These are phyloP conservation scores for Claviceps sp. DNA, from an alignment of 2,329 filamentous ascomycete genomes.

Conservation along the genomic window DNA sequence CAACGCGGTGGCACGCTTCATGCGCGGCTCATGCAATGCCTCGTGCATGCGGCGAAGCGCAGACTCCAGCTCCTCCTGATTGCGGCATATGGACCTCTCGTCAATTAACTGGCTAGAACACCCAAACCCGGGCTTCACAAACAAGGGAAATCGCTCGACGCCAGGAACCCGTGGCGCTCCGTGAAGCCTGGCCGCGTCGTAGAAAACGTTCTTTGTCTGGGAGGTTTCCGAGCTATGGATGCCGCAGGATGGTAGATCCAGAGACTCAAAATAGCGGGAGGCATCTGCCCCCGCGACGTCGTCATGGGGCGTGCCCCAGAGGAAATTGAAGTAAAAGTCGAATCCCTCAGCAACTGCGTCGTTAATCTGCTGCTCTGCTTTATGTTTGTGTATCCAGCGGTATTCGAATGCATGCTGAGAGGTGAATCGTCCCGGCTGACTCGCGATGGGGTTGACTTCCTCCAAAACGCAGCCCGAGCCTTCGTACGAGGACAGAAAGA, in stretches of 20 bases:
- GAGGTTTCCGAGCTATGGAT: not conserved
- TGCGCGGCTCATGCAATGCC: not conserved
- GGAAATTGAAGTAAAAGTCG: conserved; percentile 2
- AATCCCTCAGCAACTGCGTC: not conserved
- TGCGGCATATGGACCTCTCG: not conserved
- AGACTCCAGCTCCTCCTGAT: not conserved
- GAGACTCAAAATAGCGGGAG: not conserved
- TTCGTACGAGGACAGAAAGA: not conserved
- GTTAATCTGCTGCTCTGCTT: not conserved
- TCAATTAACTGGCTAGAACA: conserved; percentile 1
- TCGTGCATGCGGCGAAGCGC: not conserved
- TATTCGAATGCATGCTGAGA: not conserved
- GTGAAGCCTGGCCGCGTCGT: not conserved
- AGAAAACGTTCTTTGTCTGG: not conserved
- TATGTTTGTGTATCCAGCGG: not conserved
- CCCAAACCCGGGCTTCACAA: not conserved
- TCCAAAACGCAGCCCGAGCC: not conserved
- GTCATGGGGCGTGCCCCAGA: not conserved
- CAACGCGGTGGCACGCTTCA: not conserved
- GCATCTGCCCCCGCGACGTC: not conserved
- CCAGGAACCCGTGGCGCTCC: not conserved
- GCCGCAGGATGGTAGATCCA: not conserved
- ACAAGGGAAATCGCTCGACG: not conserved
- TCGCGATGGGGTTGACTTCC: not conserved
- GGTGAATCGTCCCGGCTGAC: not conserved